Conservation (phyloP, 257 asterid species). For the Leonotis leonurus region DNA sequence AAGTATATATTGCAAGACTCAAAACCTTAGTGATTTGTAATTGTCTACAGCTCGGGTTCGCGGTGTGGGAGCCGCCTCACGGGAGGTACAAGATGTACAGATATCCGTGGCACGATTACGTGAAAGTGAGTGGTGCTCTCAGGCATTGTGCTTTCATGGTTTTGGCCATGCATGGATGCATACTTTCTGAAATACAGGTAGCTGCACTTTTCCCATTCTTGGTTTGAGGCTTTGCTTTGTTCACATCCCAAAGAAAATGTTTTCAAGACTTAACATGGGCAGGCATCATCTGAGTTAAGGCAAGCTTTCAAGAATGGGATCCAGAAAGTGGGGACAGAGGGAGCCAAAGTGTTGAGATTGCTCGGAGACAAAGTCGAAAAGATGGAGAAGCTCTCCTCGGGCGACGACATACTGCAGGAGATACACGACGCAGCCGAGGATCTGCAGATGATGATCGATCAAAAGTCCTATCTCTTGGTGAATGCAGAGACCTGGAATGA, state of each 20-base stretch:
- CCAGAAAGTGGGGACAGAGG: slow-evolving; percentile 73
- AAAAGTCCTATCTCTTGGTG: slow-evolving; percentile 79
- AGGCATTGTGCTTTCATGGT: slow-evolving; percentile 96
- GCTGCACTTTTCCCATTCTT: not conserved
- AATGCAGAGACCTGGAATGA: slow-evolving; percentile 79
- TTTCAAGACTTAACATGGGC: slow-evolving; percentile 7
- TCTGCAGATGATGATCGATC: slow-evolving; percentile 72
- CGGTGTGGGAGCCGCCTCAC: slow-evolving; percentile 97
- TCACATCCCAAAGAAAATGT: no score
- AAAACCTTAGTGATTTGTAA: not conserved
- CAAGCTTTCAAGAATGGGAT: slow-evolving; percentile 59
- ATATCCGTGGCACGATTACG: slow-evolving; percentile 85
- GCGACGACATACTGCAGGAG: slow-evolving; percentile 48
- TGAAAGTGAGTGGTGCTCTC: slow-evolving; percentile 85
- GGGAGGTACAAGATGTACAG: slow-evolving; percentile 89
- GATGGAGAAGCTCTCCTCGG: slow-evolving; percentile 80
- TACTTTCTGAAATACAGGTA: slow-evolving; percentile 97
- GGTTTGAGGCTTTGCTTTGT: no score
- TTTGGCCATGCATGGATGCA: slow-evolving; percentile 95
- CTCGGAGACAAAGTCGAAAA: slow-evolving; percentile 85
- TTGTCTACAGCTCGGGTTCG: slow-evolving; percentile 55
- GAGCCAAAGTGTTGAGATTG: slow-evolving; percentile 62
- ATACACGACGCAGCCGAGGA: slow-evolving; percentile 91
- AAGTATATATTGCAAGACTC: no score
- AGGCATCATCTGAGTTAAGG: slow-evolving; percentile 78